These are phyloP conservation scores for Ustulina deusta DNA, from an alignment of 2,329 filamentous ascomycete species.

Conservation along the genomic window DNA sequence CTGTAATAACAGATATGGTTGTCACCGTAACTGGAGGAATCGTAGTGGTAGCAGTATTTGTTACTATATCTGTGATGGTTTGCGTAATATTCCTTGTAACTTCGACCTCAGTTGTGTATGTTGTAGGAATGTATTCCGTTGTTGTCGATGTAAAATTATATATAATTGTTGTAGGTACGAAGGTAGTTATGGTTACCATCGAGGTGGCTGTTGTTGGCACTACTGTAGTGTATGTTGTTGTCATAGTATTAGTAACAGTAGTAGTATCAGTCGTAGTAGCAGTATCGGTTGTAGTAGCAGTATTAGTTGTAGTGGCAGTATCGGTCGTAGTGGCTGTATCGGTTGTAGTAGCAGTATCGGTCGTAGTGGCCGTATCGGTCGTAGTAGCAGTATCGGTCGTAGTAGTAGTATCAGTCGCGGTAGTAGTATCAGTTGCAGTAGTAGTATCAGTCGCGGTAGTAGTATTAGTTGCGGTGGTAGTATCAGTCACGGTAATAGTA, in stretches of 20 bases:
- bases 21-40: slow-evolving; percentile 38
- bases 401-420: slow-evolving; percentile 23
- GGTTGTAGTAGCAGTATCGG: slow-evolving; percentile 26
- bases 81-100: slow-evolving; percentile 41
- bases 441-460: slow-evolving; percentile 19
- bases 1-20: slow-evolving; percentile 42
- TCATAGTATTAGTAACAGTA: slow-evolving; percentile 26
- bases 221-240: slow-evolving; percentile 43
- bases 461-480: slow-evolving; percentile 18
- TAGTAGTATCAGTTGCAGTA: no score
- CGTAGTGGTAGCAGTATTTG: slow-evolving; percentile 28
- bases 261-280: slow-evolving; percentile 28
- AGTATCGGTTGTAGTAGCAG: slow-evolving; percentile 10
- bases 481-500: slow-evolving; percentile 27
- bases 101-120: slow-evolving; percentile 41
- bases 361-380: slow-evolving; percentile 38
- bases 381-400: slow-evolving; percentile 25
- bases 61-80: slow-evolving; percentile 32
- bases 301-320: slow-evolving; percentile 14
- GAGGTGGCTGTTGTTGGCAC: slow-evolving; percentile 44
- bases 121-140: slow-evolving; percentile 43
- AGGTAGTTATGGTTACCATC: slow-evolving; percentile 40
- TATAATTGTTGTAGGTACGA: slow-evolving; percentile 44
- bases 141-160: slow-evolving; percentile 41
- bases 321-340: slow-evolving; percentile 32